phyloP scores from a whole-genome alignment of 768 basidiomycete genomes.

The Lactarius pseudohatsudake region DNA sequence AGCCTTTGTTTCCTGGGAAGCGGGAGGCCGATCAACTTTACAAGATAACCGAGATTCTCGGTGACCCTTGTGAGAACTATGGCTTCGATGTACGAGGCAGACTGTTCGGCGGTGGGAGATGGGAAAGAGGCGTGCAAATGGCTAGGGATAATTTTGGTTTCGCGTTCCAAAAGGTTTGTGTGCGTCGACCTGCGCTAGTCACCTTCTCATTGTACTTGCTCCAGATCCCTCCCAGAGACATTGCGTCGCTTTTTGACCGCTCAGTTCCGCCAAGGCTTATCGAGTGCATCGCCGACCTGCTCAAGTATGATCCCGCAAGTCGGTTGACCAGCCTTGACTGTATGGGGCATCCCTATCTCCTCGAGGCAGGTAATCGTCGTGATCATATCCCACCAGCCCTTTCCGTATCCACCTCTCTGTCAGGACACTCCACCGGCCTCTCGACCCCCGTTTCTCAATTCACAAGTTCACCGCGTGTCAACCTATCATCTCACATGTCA shows the following conservation, averaged over 20 bases:
- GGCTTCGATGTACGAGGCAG: constrained; percentile 70
- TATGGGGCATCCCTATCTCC: constrained; percentile 85
- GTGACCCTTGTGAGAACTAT: constrained; percentile 85
- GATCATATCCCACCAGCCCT: constrained; percentile 23
- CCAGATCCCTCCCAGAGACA: constrained; percentile 64
- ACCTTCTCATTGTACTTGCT: constrained; percentile 20
- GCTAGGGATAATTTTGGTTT: constrained; percentile 78
- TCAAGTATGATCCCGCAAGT: constrained; percentile 87
- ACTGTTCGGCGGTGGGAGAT: constrained; percentile 81
- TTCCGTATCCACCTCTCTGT: constrained; percentile 37
- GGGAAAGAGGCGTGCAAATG: constrained; percentile 84
- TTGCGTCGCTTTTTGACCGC: constrained; percentile 74
- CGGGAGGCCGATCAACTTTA: constrained; percentile 91
- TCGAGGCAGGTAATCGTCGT: constrained; percentile 55
- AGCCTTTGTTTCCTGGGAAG: constrained; percentile 92
- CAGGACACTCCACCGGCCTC: constrained; percentile 35
- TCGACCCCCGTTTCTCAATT: constrained; percentile 26
- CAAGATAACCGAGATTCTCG: constrained; percentile 88
- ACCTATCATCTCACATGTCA: constrained; percentile 19
- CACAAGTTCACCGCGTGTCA: constrained; percentile 27
- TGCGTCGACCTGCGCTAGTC: constrained; percentile 14
- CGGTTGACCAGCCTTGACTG: constrained; percentile 87
- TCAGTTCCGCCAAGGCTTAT: constrained; percentile 77
- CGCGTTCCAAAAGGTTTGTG: constrained; percentile 81
- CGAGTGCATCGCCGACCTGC: constrained; percentile 87